Conservation (phyloP, 257 asterid species). For the Penstemon barbatus region DNA sequence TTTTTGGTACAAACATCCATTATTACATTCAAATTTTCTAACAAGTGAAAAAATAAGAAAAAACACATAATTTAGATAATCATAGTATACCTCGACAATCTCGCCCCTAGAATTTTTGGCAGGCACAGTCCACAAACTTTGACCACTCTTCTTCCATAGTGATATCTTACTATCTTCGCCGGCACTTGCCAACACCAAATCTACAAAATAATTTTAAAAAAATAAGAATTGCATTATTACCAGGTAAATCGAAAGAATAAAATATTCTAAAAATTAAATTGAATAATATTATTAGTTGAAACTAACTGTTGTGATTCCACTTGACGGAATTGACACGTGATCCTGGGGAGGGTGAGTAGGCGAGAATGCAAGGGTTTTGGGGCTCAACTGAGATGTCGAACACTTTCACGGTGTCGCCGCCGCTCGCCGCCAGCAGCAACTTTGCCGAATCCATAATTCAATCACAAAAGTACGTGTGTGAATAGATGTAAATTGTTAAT, state of each 20-base stretch:
- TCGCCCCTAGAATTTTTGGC: constrained; percentile 64
- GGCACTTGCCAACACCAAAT: constrained; percentile 93
- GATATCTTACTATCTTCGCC: constrained; percentile 86
- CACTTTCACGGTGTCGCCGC: constrained; percentile 91
- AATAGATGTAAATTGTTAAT: not conserved
- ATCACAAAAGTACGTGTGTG: constrained; percentile 14
- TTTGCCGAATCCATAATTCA: constrained; percentile 60
- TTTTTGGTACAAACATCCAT: too few species aligned
- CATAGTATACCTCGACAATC: constrained; percentile 65
- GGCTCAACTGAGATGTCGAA: constrained; percentile 84
- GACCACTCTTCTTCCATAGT: constrained; percentile 82
- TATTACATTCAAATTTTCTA: too few species aligned
- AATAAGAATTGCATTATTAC: not conserved
- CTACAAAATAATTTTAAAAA: constrained; percentile 32
- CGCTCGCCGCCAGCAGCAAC: constrained; percentile 69
- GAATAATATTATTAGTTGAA: constrained; percentile 13
- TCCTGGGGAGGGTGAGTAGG: constrained; percentile 71
- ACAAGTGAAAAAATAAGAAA: not conserved
- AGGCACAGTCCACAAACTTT: constrained; percentile 79
- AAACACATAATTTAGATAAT: constrained; percentile 8
- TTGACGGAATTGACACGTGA: constrained; percentile 76
- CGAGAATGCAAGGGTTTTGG: constrained; percentile 82
- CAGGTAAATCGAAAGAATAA: constrained; percentile 7
- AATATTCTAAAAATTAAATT: not conserved
- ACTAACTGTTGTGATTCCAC: constrained; percentile 97